Conservation (phyloP, 176 grass and related monocot species). For the Musa troglodytarum region DNA sequence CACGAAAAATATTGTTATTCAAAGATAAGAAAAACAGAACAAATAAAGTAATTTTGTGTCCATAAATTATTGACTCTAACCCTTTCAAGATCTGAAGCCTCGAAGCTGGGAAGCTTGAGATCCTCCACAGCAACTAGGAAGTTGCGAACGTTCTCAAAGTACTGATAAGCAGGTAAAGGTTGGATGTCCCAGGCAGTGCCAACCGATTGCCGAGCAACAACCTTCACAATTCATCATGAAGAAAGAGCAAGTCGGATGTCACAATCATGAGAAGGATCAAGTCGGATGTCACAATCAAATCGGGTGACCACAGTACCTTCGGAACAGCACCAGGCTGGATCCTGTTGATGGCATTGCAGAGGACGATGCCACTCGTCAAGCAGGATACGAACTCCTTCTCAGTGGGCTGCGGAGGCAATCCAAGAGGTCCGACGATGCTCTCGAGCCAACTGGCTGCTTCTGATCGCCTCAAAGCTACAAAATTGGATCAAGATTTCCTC, state of each 20-base stretch:
- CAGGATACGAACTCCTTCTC: conserved; percentile 60
- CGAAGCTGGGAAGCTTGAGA: conserved; percentile 61
- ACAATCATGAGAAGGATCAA: no score
- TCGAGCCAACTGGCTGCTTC: conserved; percentile 75
- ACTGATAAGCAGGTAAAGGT: conserved; percentile 62
- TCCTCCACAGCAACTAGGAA: conserved; percentile 71
- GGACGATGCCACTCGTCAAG: conserved; percentile 70
- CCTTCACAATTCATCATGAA: conserved; percentile 12
- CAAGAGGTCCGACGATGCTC: conserved; percentile 39
- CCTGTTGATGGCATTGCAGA: conserved; percentile 85
- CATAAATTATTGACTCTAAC: conserved; percentile 21
- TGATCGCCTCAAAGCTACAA: conserved; percentile 56
- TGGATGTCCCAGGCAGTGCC: conserved; percentile 52
- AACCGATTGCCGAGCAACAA: conserved; percentile 24
- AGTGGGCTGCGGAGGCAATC: conserved; percentile 37
- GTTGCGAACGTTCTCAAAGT: conserved; percentile 91
- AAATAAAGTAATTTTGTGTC: background rate
- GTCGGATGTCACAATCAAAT: background rate
- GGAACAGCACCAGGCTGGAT: conserved; percentile 50
- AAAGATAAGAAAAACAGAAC: background rate
- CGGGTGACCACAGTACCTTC: conserved; percentile 30
- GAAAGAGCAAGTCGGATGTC: no score
- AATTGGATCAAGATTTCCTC: conserved; percentile 12
- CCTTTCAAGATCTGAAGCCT: conserved; percentile 83
- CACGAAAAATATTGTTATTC: conserved; percentile 14